Percentiles rank a stretch among this genome's conserved stretches.
Evolutionary conservation across 345 rosid species (phyloP).

Genomic region (Kandelia obovata): DNA sequence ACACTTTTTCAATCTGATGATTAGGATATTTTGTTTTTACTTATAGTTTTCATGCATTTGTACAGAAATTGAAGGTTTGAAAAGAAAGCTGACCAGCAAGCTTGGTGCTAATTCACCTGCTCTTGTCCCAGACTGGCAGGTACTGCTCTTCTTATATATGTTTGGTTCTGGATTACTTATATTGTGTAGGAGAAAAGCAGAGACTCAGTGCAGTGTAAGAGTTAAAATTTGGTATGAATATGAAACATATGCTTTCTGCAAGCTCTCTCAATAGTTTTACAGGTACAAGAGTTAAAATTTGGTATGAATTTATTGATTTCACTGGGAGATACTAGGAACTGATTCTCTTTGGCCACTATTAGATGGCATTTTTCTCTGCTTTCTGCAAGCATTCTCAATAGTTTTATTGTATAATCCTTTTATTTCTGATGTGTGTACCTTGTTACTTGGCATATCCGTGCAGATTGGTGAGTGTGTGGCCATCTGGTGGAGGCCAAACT

Average conservation of each 20-base stretch:
- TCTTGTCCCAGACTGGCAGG: slow-evolving; percentile 95
- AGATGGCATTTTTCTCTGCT: slow-evolving; percentile 1
- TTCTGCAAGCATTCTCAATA: slow-evolving; percentile 5
- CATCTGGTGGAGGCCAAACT: slow-evolving; percentile 99
- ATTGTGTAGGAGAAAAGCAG: background rate
- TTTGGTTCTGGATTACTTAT: background rate
- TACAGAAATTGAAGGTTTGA: slow-evolving; percentile 89
- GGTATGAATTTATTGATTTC: too few species aligned
- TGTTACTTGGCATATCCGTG: slow-evolving; percentile 7
- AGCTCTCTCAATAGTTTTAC: background rate
- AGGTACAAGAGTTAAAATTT: background rate
- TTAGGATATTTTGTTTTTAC: slow-evolving; percentile 3
- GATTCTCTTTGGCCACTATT: background rate
- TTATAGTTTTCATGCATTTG: slow-evolving; percentile 3
- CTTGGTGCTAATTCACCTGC: slow-evolving; percentile 85
- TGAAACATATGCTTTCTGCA: background rate
- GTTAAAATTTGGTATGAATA: background rate
- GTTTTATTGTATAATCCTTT: background rate
- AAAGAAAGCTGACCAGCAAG: slow-evolving; percentile 90
- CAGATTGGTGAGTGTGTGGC: slow-evolving; percentile 98
- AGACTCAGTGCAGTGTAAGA: background rate
- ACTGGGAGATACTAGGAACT: background rate
- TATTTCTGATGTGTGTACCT: slow-evolving; percentile 3
- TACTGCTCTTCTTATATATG: slow-evolving; percentile 11
- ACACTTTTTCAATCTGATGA: background rate